Evolutionary conservation across 1,139 yeast species (phyloP), one percentile per base, ranked within the genome.

Genomic region (Lodderomyces jiufengensis): DNA sequence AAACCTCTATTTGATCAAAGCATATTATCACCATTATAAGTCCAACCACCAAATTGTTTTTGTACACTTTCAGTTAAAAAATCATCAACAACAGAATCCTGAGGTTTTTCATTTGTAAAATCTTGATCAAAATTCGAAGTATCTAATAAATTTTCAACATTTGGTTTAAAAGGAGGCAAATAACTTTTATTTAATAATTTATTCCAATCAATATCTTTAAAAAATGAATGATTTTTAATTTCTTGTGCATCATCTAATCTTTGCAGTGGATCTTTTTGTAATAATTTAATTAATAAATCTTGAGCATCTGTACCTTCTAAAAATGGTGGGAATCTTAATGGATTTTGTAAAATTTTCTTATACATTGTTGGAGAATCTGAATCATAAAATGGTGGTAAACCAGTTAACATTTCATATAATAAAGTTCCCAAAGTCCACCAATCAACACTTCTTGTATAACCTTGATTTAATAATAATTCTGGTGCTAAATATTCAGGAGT

Each of bases 21-120:
- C 5, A 55, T 45, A 30, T 44, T 59, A 39, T 75, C 79, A 9
- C 92, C 96, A 38, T 86, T 87, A 59, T 88, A 90, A 2, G 97
- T 90, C 98, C 98, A 92, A 4, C 98, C 97, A 33, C 96, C 97
- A 70, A 92, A 92, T 62, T 92, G 97, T 55, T 84, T 82, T 60
- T 92, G 98, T 15, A 92, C 95, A 48, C 90, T 79, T 51, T 85
- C 95, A 57, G 87, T 85, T 61, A 79, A 75, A 49, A 76, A 85
- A 54, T 88, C 95, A 56, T 90, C 95, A 18, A 90, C 97, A 9
- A 92, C 97, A 41, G 95, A 84, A 58, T 92, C 98, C 49, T 88
- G 84, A 4, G 98, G 97, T 50, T 84, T 80, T 52, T 92, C 97
- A 52, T 73, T 82, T 8, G 98, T 92, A 57, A 92, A 92, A 55